phyloP scores from a whole-genome alignment of 768 basidiomycete species.

The Hypsizygus marmoreus region DNA sequence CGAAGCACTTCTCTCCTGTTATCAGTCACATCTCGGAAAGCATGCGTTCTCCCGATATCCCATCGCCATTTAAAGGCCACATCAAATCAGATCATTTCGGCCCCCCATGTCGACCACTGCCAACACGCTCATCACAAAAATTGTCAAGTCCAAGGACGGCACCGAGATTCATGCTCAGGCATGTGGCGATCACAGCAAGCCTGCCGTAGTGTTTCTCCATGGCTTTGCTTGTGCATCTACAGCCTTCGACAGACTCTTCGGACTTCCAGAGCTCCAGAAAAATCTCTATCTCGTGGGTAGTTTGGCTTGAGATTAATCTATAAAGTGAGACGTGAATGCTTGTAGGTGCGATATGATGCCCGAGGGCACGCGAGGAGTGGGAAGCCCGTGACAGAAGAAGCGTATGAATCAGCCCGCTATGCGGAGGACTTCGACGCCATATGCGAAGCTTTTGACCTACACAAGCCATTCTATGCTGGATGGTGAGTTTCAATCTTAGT shows the following conservation, averaged over 20 bases:
- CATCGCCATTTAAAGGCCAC: neutral
- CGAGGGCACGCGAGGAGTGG: constrained; percentile 37
- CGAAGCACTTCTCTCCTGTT: too few relatives aligned
- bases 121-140: constrained; percentile 9
- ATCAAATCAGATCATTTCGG: neutral
- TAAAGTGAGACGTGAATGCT: neutral
- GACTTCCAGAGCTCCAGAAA: constrained; percentile 9
- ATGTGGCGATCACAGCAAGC: constrained; percentile 12
- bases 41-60: too few relatives aligned
- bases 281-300: constrained; percentile 11
- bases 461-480: constrained; percentile 31
- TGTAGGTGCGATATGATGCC: constrained; percentile 35
- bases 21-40: too few relatives aligned
- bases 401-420: constrained; percentile 27
- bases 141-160: constrained; percentile 14
- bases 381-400: constrained; percentile 27
- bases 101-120: constrained; percentile 2
- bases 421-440: constrained; percentile 36
- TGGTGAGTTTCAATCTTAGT: constrained; percentile 24
- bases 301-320: neutral
- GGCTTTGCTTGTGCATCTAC: constrained; percentile 11
- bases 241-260: constrained; percentile 14
- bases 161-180: constrained; percentile 15
- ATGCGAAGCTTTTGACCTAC: constrained; percentile 27
- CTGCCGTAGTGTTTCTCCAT: constrained; percentile 13